Conservation (phyloP, 2,329 filamentous ascomycete species). For the Ophiocordyceps camponoti-saundersi region DNA sequence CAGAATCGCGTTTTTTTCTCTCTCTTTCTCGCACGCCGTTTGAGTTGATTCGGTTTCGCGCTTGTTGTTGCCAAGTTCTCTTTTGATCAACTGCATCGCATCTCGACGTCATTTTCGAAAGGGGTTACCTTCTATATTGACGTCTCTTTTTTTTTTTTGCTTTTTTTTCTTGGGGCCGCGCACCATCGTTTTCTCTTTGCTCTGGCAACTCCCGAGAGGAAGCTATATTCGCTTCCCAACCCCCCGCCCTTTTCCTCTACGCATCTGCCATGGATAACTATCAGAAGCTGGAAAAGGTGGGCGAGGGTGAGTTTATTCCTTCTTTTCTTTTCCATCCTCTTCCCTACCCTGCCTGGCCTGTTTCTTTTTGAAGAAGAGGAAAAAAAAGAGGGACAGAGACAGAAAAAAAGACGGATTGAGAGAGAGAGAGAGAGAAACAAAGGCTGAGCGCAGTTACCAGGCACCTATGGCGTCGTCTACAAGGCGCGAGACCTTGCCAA, state of each 20-base stretch:
- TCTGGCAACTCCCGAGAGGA: neutral
- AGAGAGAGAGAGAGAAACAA: too few relatives aligned
- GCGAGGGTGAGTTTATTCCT: constrained; percentile 51
- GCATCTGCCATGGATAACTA: constrained; percentile 66
- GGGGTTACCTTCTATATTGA: neutral
- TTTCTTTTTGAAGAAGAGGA: too few relatives aligned
- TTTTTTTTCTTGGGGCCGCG: neutral
- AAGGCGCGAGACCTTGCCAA: constrained; percentile 77
- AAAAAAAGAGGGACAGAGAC: too few relatives aligned
- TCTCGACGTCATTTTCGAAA: too few relatives aligned
- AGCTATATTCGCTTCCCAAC: neutral
- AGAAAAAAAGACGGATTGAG: too few relatives aligned
- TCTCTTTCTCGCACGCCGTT: too few relatives aligned
- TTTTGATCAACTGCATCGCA: too few relatives aligned
- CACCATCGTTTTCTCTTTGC: neutral
- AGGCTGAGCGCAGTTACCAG: constrained; percentile 22
- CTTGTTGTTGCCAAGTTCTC: too few relatives aligned
- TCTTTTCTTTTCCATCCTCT: neutral
- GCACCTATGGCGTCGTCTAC: constrained; percentile 91
- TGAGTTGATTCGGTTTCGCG: too few relatives aligned
- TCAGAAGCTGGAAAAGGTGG: constrained; percentile 91
- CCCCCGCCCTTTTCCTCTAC: neutral
- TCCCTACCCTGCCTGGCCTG: too few relatives aligned
- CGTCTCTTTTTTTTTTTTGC: neutral
- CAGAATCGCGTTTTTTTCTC: too few relatives aligned